A percentile compares a stretch with the other conserved stretches of the same genome.
phyloP scores from a whole-genome alignment of 495 filamentous ascomycete species.

The Penicillium desertorum region DNA sequence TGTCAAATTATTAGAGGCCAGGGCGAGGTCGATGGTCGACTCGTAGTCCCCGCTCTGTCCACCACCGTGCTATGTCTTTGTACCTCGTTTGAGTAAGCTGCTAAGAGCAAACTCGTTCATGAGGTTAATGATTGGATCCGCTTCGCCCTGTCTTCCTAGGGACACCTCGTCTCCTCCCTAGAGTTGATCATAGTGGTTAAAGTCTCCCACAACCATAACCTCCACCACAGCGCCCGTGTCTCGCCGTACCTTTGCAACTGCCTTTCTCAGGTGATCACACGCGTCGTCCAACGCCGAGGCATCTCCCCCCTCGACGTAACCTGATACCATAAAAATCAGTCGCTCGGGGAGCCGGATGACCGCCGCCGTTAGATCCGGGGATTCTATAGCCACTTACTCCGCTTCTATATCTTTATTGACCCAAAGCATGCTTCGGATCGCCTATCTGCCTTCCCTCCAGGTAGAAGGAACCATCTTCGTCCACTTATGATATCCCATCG shows the following conservation, averaged over 20 bases:
- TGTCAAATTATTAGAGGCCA: constrained; percentile 6
- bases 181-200: constrained; percentile 38
- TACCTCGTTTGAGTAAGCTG: constrained; percentile 34
- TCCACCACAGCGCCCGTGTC: no score
- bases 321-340: no score
- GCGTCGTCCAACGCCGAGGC: no score
- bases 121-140: constrained; percentile 36
- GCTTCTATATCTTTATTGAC: constrained; percentile 29
- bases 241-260: no score
- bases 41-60: constrained; percentile 24
- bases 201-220: not conserved
- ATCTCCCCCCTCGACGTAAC: no score
- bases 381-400: constrained; percentile 27
- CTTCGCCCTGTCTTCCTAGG: constrained; percentile 33
- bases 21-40: no score
- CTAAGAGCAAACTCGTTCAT: constrained; percentile 32
- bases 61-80: constrained; percentile 29
- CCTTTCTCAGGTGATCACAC: no score
- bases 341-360: constrained; percentile 23
- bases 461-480: constrained; percentile 26
- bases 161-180: constrained; percentile 39
- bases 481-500: constrained; percentile 32
- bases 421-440: constrained; percentile 35
- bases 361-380: constrained; percentile 31
- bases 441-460: constrained; percentile 25